A percentile compares a stretch with the other conserved stretches of the same genome.
These are phyloP conservation scores for Chrysanthemum seticuspe DNA, from an alignment of 129 eudicot genomes.

Conservation along the genomic window DNA sequence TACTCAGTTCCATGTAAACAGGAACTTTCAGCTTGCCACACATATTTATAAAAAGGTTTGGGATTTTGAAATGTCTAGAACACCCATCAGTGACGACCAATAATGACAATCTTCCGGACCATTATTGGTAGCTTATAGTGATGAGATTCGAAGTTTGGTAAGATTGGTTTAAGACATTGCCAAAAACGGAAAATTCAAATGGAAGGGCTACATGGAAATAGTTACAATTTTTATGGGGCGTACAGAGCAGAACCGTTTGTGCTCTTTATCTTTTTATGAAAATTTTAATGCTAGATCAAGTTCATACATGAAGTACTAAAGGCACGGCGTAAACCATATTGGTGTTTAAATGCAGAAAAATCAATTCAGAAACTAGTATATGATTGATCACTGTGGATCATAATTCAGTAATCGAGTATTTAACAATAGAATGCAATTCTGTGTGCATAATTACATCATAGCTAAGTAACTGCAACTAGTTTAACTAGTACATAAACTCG, in stretches of 20 bases:
- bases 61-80: conserved; percentile 7
- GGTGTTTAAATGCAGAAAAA: neutral
- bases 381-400: neutral
- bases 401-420: conserved; percentile 6
- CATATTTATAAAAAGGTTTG: neutral
- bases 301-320: conserved; percentile 1
- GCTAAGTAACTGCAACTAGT: conserved; percentile 9
- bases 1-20: neutral
- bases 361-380: conserved; percentile 9
- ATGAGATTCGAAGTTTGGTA: neutral
- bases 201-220: conserved; percentile 12
- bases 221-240: neutral
- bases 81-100: neutral
- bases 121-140: neutral
- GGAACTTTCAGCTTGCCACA: neutral
- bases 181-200: neutral
- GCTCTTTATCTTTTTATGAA: neutral
- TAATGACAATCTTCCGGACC: neutral
- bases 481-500: neutral
- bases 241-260: neutral
- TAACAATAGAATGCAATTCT: neutral
- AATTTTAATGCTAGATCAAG: neutral
- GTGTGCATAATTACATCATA: conserved; percentile 1
- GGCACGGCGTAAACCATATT: neutral
- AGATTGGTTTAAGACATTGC: conserved; percentile 8